Conservation (phyloP, 1,284 basidiomycete species). For the Spongiforma sp. region DNA sequence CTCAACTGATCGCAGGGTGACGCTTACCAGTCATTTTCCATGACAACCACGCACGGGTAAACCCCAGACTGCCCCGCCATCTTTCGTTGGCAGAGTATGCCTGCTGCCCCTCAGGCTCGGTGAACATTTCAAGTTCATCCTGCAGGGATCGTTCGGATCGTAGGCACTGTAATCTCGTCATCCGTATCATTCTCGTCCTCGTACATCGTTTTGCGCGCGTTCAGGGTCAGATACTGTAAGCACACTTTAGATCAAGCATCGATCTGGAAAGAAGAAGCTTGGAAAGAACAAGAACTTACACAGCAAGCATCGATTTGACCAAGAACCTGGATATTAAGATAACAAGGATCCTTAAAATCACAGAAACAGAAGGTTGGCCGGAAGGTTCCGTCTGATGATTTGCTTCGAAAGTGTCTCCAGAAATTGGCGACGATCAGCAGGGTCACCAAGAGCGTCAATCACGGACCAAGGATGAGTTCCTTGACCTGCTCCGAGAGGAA, state of each 20-base stretch:
- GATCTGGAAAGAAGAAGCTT: too few relatives aligned
- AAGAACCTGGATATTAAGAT: background rate
- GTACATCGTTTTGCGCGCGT: background rate
- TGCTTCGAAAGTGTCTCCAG: background rate
- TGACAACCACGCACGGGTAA: too few relatives aligned
- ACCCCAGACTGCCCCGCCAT: too few relatives aligned
- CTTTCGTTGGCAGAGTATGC: too few relatives aligned
- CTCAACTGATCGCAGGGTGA: too few relatives aligned
- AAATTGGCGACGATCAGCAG: background rate
- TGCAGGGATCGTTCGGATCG: too few relatives aligned
- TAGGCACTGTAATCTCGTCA: background rate
- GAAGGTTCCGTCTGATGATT: background rate
- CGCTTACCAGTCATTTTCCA: too few relatives aligned
- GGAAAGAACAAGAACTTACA: too few relatives aligned
- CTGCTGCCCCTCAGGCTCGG: too few relatives aligned
- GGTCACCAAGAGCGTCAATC: conserved; percentile 14
- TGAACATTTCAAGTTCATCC: too few relatives aligned
- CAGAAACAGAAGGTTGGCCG: conserved; percentile 9
- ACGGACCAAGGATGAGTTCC: conserved; percentile 5
- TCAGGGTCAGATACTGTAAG: background rate
- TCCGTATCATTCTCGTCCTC: background rate
- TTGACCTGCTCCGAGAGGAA: conserved; percentile 6
- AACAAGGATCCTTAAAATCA: background rate
- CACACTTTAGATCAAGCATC: background rate
- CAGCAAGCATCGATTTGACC: background rate